Evolutionary conservation across 495 filamentous ascomycete species (phyloP).

Genomic region (Echria macrotheca): DNA sequence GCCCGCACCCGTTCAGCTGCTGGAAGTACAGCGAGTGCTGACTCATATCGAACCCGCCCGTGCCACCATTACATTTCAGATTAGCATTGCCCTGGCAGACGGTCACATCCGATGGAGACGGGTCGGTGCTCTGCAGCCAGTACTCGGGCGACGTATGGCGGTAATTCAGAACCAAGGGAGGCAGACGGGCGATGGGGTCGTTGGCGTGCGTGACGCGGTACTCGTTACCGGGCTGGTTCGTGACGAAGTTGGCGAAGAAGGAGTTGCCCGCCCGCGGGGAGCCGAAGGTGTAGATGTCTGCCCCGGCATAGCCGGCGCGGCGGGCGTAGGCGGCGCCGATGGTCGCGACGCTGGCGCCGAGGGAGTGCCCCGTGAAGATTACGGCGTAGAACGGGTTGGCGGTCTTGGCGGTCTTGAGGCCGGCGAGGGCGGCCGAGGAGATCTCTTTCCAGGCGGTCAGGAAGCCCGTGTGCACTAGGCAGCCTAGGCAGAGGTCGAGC

Average conservation of each 20-base stretch:
- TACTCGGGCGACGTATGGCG: slow-evolving; percentile 64
- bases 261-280: slow-evolving; percentile 61
- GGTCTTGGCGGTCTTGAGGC: slow-evolving; percentile 21
- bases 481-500: slow-evolving; percentile 29
- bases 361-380: slow-evolving; percentile 60
- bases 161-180: slow-evolving; percentile 51
- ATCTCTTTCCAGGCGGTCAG: slow-evolving; percentile 33
- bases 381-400: slow-evolving; percentile 49
- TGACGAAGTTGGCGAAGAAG: slow-evolving; percentile 52
- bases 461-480: slow-evolving; percentile 39
- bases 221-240: slow-evolving; percentile 40
- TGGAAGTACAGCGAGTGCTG: slow-evolving; percentile 37
- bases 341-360: slow-evolving; percentile 61
- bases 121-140: slow-evolving; percentile 38
- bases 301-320: slow-evolving; percentile 36
- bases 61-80: slow-evolving; percentile 36
- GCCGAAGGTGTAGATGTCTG: slow-evolving; percentile 58
- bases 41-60: slow-evolving; percentile 23
- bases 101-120: slow-evolving; percentile 21
- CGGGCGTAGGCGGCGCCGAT: slow-evolving; percentile 56
- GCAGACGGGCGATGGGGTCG: slow-evolving; percentile 62
- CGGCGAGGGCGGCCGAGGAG: slow-evolving; percentile 12
- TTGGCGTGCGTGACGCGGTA: slow-evolving; percentile 63
- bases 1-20: slow-evolving; percentile 27
- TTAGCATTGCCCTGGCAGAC: slow-evolving; percentile 36